Conservation (phyloP, 108 stramenopile genomes). For the Nitzschia palea region DNA sequence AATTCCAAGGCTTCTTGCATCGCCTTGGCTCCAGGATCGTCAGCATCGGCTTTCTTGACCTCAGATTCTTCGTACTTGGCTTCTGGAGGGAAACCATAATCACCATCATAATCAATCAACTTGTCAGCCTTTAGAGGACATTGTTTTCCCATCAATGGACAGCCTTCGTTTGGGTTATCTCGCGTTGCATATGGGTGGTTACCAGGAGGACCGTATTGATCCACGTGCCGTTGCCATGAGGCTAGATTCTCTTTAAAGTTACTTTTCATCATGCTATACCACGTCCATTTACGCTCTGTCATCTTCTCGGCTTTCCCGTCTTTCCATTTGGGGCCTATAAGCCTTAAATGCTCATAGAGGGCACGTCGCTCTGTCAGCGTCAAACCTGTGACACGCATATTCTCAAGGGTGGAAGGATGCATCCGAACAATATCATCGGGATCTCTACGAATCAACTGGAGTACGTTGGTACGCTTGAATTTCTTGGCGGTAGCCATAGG, state of each 20-base stretch:
- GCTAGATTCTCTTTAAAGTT: slow-evolving; percentile 64
- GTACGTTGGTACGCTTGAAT: slow-evolving; percentile 64
- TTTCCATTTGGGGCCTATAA: slow-evolving; percentile 49
- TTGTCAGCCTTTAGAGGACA: slow-evolving; percentile 61
- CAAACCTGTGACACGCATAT: slow-evolving; percentile 61
- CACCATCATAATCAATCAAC: slow-evolving; percentile 47
- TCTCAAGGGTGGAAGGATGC: slow-evolving; percentile 63
- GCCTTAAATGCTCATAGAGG: slow-evolving; percentile 48
- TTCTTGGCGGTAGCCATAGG: slow-evolving; percentile 51
- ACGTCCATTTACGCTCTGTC: slow-evolving; percentile 59
- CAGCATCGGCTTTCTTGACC: slow-evolving; percentile 55
- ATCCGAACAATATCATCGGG: slow-evolving; percentile 56
- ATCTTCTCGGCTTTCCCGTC: slow-evolving; percentile 55
- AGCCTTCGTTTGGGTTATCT: slow-evolving; percentile 50
- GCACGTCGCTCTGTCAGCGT: slow-evolving; percentile 64
- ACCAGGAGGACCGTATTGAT: slow-evolving; percentile 59
- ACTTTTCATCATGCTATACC: slow-evolving; percentile 64
- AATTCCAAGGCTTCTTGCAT: slow-evolving; percentile 54
- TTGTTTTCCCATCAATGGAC: slow-evolving; percentile 64
- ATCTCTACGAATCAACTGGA: slow-evolving; percentile 49
- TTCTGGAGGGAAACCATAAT: slow-evolving; percentile 45
- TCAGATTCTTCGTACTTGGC: slow-evolving; percentile 49
- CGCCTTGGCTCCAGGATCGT: slow-evolving; percentile 64
- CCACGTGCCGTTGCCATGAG: slow-evolving; percentile 46
- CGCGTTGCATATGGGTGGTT: slow-evolving; percentile 51